Evolutionary conservation across 257 asterid genomes (phyloP).

Genomic region (Solanum pennellii): DNA sequence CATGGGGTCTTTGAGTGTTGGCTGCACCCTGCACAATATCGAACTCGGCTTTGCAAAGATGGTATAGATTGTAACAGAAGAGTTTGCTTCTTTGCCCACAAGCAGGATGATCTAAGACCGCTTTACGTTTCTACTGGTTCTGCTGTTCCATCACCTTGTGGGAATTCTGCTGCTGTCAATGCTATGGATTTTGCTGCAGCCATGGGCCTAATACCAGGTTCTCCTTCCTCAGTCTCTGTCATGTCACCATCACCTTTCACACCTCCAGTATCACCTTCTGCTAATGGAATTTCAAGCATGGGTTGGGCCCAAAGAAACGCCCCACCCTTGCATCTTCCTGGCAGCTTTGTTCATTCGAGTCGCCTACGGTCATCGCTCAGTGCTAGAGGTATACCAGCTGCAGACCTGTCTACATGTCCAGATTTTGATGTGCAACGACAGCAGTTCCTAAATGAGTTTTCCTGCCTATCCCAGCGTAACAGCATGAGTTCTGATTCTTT

Average conservation of each 20-base stretch:
- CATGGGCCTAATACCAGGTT: constrained; percentile 51
- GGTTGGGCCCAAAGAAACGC: constrained; percentile 60
- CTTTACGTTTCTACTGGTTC: constrained; percentile 3
- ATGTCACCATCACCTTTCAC: constrained; percentile 53
- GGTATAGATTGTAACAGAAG: constrained; percentile 4
- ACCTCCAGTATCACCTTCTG: constrained; percentile 68
- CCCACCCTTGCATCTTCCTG: constrained; percentile 65
- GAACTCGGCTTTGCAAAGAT: constrained; percentile 10
- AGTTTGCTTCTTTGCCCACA: constrained; percentile 11
- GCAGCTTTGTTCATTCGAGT: constrained; percentile 56
- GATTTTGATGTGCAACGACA: constrained; percentile 42
- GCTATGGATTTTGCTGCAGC: constrained; percentile 21
- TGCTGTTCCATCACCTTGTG: constrained; percentile 8
- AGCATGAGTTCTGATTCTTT: constrained; percentile 16
- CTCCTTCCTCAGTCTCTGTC: constrained; percentile 41
- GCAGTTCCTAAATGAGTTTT: constrained; percentile 35
- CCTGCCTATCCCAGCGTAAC: constrained; percentile 24
- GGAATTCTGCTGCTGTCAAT: constrained; percentile 5
- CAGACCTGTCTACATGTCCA: constrained; percentile 24
- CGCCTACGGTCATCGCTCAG: constrained; percentile 56
- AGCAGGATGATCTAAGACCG: neutral
- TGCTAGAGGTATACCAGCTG: constrained; percentile 48
- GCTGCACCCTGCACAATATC: constrained; percentile 14
- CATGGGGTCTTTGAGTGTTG: constrained; percentile 11
- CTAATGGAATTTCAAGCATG: constrained; percentile 34